Percentiles rank a stretch among this genome's conserved stretches.
These are phyloP conservation scores for Neopestalotiopsis clavispora DNA, from an alignment of 2,329 filamentous ascomycete genomes.

Conservation along the genomic window DNA sequence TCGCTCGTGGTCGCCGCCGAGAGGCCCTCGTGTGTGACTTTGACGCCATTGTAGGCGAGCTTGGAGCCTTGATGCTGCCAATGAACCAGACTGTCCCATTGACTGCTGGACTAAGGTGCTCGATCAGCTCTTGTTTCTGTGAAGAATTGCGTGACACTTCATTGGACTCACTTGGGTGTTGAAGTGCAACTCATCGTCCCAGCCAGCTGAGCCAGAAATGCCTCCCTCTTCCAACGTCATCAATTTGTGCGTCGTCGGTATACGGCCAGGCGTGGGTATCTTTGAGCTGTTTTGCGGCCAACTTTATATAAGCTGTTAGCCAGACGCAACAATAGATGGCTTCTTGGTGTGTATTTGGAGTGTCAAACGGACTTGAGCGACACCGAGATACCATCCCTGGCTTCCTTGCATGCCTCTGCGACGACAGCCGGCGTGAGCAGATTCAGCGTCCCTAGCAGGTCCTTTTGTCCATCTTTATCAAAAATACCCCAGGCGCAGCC, in stretches of 20 bases:
- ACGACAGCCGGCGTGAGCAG: slow-evolving; percentile 53
- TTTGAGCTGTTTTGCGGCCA: slow-evolving; percentile 49
- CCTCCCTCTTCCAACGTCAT: slow-evolving; percentile 38
- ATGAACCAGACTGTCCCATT: slow-evolving; percentile 61
- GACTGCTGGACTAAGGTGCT: slow-evolving; percentile 40
- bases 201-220: slow-evolving; percentile 34
- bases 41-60: slow-evolving; percentile 54
- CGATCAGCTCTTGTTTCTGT: background rate
- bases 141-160: background rate
- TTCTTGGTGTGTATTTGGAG: background rate
- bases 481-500: slow-evolving; percentile 59
- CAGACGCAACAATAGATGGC: background rate
- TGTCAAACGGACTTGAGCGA: slow-evolving; percentile 52
- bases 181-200: slow-evolving; percentile 57
- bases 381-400: slow-evolving; percentile 53
- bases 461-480: slow-evolving; percentile 53
- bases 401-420: slow-evolving; percentile 45
- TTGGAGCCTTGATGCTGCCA: slow-evolving; percentile 48
- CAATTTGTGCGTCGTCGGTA: slow-evolving; percentile 40
- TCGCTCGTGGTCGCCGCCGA: slow-evolving; percentile 31
- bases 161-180: slow-evolving; percentile 52
- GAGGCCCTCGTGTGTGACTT: slow-evolving; percentile 41
- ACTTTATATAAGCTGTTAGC: slow-evolving; percentile 28
- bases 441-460: slow-evolving; percentile 57
- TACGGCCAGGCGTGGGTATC: slow-evolving; percentile 40